A percentile compares a stretch with the other conserved stretches of the same genome.
phyloP scores from a whole-genome alignment of 2,329 filamentous ascomycete species.

The Sporothrix euskadiensis region DNA sequence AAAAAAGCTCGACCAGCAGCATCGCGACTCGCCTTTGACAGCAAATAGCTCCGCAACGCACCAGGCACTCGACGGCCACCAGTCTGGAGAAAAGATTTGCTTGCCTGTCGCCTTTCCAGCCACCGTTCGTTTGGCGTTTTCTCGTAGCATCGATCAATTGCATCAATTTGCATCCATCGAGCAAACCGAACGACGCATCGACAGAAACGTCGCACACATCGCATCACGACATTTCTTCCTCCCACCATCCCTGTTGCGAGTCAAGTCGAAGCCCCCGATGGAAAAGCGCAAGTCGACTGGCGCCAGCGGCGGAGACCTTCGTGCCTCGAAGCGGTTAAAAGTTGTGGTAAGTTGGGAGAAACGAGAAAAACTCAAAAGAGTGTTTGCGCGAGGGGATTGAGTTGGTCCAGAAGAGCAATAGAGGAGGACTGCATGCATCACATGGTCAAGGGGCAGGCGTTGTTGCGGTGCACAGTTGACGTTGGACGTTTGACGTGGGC shows the following conservation, averaged over 20 bases:
- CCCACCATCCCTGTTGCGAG: not conserved
- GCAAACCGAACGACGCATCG: not conserved
- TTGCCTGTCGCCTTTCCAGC: not conserved
- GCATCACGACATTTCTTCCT: not conserved
- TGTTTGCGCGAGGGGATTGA: not conserved
- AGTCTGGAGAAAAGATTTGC: not conserved
- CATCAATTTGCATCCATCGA: not conserved
- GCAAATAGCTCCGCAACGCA: constrained; percentile 1
- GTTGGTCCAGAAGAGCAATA: no score
- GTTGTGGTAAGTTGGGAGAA: constrained; percentile 43
- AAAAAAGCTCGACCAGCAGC: not conserved
- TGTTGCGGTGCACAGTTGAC: not conserved
- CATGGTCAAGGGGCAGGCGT: not conserved
- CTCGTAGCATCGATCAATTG: not conserved
- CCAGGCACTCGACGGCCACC: not conserved
- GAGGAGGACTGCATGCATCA: not conserved
- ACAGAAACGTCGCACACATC: not conserved
- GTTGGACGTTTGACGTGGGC: not conserved
- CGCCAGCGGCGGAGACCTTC: constrained; percentile 52
- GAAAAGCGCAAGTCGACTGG: constrained; percentile 35
- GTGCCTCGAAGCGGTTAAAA: constrained; percentile 58
- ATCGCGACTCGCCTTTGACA: constrained; percentile 4
- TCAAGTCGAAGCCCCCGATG: constrained; percentile 21
- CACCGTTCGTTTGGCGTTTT: not conserved
- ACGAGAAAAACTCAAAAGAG: not conserved